Evolutionary conservation across 768 basidiomycete species (phyloP).

Genomic region (Daedaleopsis sinensis): DNA sequence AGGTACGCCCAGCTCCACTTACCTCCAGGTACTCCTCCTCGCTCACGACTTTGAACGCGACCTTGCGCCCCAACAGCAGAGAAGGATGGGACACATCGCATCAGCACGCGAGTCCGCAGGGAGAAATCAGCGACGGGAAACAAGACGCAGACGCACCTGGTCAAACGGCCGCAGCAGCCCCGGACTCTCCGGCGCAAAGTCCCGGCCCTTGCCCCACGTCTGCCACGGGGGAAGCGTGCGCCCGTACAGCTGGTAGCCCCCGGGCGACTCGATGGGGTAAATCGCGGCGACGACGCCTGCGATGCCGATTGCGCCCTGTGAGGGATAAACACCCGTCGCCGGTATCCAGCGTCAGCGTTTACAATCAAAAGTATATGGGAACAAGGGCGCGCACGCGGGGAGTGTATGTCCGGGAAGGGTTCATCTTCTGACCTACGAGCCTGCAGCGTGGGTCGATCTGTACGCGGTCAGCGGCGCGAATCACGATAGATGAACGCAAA

Average conservation of each 20-base stretch:
- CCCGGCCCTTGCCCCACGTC: slow-evolving; percentile 55
- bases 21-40: slow-evolving; percentile 56
- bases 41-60: slow-evolving; percentile 52
- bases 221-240: slow-evolving; percentile 69
- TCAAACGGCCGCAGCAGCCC: slow-evolving; percentile 69
- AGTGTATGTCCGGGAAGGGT: slow-evolving; percentile 69
- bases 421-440: slow-evolving; percentile 73
- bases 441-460: slow-evolving; percentile 62
- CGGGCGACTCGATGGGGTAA: slow-evolving; percentile 65
- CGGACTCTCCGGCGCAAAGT: slow-evolving; percentile 50
- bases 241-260: slow-evolving; percentile 67
- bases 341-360: not conserved
- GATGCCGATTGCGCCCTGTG: slow-evolving; percentile 70
- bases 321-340: too few species aligned
- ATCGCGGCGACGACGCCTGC: slow-evolving; percentile 69
- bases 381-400: slow-evolving; percentile 59
- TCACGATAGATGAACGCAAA: not conserved
- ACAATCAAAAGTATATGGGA: not conserved
- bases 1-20: not conserved
- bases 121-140: not conserved
- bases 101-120: too few species aligned
- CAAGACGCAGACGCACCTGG: slow-evolving; percentile 39
- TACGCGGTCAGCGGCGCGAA: not conserved
- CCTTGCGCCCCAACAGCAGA: slow-evolving; percentile 37
- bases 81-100: too few species aligned